Evolutionary conservation across 345 rosid species (phyloP).

Genomic region (Eucalyptus decipiens): DNA sequence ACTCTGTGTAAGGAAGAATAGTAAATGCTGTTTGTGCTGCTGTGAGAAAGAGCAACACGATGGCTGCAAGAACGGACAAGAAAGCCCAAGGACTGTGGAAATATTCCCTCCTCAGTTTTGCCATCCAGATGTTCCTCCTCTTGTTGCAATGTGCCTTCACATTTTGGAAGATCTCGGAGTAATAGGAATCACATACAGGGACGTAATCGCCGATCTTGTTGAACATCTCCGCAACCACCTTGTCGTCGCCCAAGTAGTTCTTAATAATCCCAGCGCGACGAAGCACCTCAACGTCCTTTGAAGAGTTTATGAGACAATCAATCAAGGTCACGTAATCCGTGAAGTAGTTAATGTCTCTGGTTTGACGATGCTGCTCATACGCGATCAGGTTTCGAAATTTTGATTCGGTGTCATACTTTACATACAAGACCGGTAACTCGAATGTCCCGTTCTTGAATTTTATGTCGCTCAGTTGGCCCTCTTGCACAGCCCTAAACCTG

Average conservation of each 20-base stretch:
- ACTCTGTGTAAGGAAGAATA: too few species aligned
- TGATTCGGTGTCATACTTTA: background rate
- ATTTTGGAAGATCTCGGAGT: too few species aligned
- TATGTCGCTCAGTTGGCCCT: background rate
- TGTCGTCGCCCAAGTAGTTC: background rate
- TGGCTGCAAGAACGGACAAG: too few species aligned
- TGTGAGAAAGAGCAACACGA: too few species aligned
- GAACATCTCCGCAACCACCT: background rate
- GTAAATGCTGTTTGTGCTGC: too few species aligned
- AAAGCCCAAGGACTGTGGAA: too few species aligned
- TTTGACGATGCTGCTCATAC: background rate
- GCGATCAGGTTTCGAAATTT: background rate
- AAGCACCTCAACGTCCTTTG: background rate
- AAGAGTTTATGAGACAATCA: background rate
- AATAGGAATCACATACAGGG: fast-evolving
- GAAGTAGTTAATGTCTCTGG: background rate
- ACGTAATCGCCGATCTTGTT: background rate
- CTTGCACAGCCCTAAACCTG: background rate
- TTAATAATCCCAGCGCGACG: background rate
- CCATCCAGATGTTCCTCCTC: too few species aligned
- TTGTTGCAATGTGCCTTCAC: too few species aligned
- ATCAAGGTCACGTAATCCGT: background rate
- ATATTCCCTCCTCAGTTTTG: too few species aligned
- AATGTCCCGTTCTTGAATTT: background rate
- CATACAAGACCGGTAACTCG: background rate